Base-by-base conservation (phyloP, 768 basidiomycete genomes). In the Termitomyces sp. region DNA sequence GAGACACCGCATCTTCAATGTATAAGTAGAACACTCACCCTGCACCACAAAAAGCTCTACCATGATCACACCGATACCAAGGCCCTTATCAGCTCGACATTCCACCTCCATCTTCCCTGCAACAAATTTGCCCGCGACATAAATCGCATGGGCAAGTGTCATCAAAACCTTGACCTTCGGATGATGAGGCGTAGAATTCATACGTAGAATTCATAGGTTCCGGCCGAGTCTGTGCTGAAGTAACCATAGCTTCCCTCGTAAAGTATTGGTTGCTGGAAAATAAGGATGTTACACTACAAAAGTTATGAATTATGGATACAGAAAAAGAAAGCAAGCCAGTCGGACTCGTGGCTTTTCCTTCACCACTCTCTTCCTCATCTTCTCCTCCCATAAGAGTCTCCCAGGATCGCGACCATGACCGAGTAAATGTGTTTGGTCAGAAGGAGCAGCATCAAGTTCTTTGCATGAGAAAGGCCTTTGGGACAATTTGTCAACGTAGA, bases 341-440 rank as follows among this genome's bases (percentile, higher is more conserved):
- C 32, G 22, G 22, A 97, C 96, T 68, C 90, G 83, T 27, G 96
- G 96, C 68, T 97, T 98, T 74, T 96, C 89, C 69, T 92, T 91
- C 56, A 80, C 81, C 14, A 99, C 94, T 30, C 95, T 80, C 71
- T 98, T 98, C 54, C 96, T 82, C 88, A 96, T 93, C 80, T 97
- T 97, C 77, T 98, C 96, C 72, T 99, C 96, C 58, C 93, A 82
- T 53, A 98, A 74, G 36, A 99, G 72, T 20, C 93, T 78, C 6
- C 93, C 93, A 5, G 93, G 89, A 76, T 94, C 90, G 55, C 93
- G 80, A 30, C 91, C 92, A 66, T 91, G 82, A 16, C 92, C 92
- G 4, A 91, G 82, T 8, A 96, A 76, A 37, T 94, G 83, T 16
- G 82, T 84, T 66, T 94, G 92, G 67, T 96, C 94, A 34, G 83